Evolutionary conservation across 2,329 filamentous ascomycete genomes (phyloP).

Genomic region (Aureobasidium sp.): DNA sequence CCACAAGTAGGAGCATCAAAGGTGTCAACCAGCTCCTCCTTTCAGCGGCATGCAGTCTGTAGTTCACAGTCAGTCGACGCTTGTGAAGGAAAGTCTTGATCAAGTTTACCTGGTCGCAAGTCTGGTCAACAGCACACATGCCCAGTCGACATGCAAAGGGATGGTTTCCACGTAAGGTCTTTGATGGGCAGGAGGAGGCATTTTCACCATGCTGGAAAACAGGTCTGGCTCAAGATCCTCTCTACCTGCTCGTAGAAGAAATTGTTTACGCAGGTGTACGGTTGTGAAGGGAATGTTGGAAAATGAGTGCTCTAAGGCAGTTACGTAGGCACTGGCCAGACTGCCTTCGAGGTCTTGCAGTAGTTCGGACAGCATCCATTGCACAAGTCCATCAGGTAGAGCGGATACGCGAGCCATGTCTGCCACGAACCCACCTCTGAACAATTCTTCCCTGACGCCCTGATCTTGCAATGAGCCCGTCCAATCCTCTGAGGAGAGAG

Average conservation of each 20-base stretch:
- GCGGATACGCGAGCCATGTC: conserved; percentile 29
- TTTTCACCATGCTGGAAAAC: background rate
- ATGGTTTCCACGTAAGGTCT: conserved; percentile 7
- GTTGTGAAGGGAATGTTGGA: background rate
- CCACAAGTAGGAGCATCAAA: conserved; percentile 23
- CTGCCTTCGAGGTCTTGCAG: conserved; percentile 23
- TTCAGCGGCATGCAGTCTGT: conserved; percentile 32
- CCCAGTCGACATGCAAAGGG: background rate
- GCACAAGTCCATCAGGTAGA: conserved; percentile 30
- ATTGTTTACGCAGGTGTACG: conserved; percentile 7
- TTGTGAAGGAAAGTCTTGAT: background rate
- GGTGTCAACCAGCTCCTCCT: conserved; percentile 35
- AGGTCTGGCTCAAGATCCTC: conserved; percentile 3
- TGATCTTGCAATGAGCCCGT: conserved; percentile 25
- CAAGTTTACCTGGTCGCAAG: background rate
- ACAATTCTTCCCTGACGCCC: conserved; percentile 30
- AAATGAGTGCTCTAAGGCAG: conserved; percentile 16
- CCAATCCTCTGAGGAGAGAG: conserved; percentile 26
- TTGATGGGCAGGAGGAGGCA: conserved; percentile 11
- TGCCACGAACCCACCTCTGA: conserved; percentile 33
- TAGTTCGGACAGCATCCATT: conserved; percentile 35
- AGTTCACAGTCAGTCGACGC: background rate
- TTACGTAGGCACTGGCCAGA: conserved; percentile 29
- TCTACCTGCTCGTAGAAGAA: background rate
- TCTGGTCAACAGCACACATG: background rate